Conservation (phyloP, 2,329 filamentous ascomycete species). For the Lithohypha guttulata region DNA sequence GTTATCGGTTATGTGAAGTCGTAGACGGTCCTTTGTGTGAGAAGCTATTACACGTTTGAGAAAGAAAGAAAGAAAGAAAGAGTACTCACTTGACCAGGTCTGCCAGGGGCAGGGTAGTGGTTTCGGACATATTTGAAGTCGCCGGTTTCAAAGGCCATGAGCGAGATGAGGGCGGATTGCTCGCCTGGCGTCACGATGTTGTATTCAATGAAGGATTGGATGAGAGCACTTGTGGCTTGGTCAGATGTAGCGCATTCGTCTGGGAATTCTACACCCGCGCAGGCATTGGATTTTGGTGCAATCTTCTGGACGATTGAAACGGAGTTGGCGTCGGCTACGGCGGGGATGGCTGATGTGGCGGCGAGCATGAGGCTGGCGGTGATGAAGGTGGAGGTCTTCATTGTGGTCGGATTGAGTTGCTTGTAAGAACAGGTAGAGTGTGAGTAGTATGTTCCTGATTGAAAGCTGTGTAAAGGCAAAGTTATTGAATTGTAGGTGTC, state of each 20-base stretch:
- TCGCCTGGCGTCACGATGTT: conserved; percentile 44
- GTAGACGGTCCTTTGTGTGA: no score
- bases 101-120: conserved; percentile 36
- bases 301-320: conserved; percentile 15
- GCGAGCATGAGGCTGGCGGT: no score
- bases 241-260: conserved; percentile 15
- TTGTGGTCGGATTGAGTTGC: background rate
- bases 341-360: no score
- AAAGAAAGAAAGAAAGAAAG: no score
- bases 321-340: background rate
- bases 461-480: no score
- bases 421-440: no score
- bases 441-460: no score
- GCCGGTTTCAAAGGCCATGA: conserved; percentile 61
- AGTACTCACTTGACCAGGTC: conserved; percentile 58
- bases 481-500: background rate
- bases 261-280: conserved; percentile 9
- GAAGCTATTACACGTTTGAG: no score
- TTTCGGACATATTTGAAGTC: conserved; percentile 64
- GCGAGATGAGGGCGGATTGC: conserved; percentile 58
- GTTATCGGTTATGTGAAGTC: no score
- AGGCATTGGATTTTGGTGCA: conserved; percentile 14
- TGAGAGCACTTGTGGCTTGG: conserved; percentile 33
- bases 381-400: no score
- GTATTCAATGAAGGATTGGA: conserved; percentile 48